Evolutionary conservation across 805 yeast species (phyloP), one percentile per base, ranked within the genome.

Genomic region (Metschnikowia bowlesiae): DNA sequence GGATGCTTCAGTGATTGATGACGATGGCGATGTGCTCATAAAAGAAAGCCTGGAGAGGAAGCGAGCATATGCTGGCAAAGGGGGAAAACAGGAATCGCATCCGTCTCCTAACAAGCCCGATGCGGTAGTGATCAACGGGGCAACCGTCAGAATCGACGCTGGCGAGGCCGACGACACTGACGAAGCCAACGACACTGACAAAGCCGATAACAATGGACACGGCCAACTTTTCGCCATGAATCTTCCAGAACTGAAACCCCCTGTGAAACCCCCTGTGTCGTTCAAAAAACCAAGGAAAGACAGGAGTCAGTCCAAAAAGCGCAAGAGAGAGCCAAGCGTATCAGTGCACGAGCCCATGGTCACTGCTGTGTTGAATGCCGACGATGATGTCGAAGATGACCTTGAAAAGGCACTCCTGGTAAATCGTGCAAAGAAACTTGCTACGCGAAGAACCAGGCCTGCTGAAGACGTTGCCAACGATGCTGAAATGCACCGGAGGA

Each of bases 1-100:
- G 44, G 88, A 83, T 54, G 56, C 62, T n/a, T 64, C 66, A 22
- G 53, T 78, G 13, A 54, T 72, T 13, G 77, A 63, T 14, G 68
- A 60, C 7, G 61, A 60, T 26, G 63, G 53, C 6, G 71, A 64
- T 39, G 60, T 57, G 29, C 60, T 83, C 31, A 71, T 63, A 30
- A 73, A 80, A 46, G 77, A 73, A n/a, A 63, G 57, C 52, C 61
- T 64, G 53, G 29, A 50, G 13, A 33, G 51, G 53, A 32, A 2
- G 13, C 13, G 6, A 0, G 13, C n/a, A 5, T 13, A 9, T 32
- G 34, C 6, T 8, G 34, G 34, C 4, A 6, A 32, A 50, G 59
- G 14, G 57, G 62, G 2, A 69, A 65, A 50, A 62, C 68, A 4
- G n/a, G n/a, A 65, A 22, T 22, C 22, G 22, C 22, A 22, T 22